These are phyloP conservation scores for Fusarium agapanthi DNA, from an alignment of 2,329 filamentous ascomycete species.

Conservation along the genomic window DNA sequence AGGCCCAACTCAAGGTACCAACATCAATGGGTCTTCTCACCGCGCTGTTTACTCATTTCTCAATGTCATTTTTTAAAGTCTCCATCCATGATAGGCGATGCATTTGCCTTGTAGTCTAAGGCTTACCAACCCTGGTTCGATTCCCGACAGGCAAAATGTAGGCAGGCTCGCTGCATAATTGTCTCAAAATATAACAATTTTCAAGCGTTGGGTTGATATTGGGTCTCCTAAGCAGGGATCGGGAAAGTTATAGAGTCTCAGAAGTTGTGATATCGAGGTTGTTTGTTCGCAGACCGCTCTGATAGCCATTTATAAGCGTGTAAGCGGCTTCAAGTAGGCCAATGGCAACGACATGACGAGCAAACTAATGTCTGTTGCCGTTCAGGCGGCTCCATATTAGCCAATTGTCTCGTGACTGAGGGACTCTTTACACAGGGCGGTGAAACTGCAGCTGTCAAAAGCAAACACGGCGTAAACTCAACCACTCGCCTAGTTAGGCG, in stretches of 20 bases:
- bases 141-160: neutral
- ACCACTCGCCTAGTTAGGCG: neutral
- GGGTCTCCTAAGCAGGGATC: neutral
- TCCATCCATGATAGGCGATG: neutral
- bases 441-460: neutral
- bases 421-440: neutral
- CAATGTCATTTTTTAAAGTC: neutral
- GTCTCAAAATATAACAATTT: neutral
- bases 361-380: neutral
- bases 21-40: neutral
- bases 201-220: neutral
- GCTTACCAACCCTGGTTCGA: neutral
- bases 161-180: neutral
- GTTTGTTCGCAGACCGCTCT: constrained; percentile 5
- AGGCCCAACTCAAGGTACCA: neutral
- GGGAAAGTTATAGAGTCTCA: neutral
- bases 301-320: neutral
- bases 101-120: neutral
- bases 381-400: neutral
- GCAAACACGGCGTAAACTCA: neutral
- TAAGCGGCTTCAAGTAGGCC: neutral
- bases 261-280: neutral
- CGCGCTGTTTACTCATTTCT: neutral
- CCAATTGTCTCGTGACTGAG: neutral
- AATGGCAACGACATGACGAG: neutral